Evolutionary conservation across 2,329 filamentous ascomycete genomes (phyloP).

Genomic region (Monosporascus sp.): DNA sequence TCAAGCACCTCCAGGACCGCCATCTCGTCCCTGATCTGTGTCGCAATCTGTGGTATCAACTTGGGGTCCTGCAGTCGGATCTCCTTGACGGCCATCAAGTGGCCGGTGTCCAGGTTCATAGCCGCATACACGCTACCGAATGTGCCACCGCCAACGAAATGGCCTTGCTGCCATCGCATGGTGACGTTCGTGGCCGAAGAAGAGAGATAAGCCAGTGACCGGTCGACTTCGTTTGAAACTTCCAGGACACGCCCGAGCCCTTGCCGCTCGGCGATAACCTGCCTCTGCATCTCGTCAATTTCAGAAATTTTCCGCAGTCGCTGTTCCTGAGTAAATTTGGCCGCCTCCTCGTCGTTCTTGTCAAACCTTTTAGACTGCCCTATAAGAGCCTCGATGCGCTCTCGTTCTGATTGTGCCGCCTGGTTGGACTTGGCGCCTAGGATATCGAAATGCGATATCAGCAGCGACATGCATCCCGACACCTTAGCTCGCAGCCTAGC

Average conservation of each 20-base stretch:
- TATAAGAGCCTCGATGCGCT: conserved; percentile 74
- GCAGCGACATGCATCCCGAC: conserved; percentile 90
- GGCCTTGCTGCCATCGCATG: conserved; percentile 97
- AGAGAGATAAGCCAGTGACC: conserved; percentile 87
- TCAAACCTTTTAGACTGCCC: conserved; percentile 74
- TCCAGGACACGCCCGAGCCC: conserved; percentile 87
- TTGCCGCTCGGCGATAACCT: conserved; percentile 79
- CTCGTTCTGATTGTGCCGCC: conserved; percentile 89
- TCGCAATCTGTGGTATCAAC: conserved; percentile 87
- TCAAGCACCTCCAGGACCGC: conserved; percentile 90
- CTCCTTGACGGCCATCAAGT: conserved; percentile 98
- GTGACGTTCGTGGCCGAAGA: conserved; percentile 93
- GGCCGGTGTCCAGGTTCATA: conserved; percentile 93
- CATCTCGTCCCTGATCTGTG: conserved; percentile 96
- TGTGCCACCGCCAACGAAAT: conserved; percentile 92
- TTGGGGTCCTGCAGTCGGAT: conserved; percentile 96
- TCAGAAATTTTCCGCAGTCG: conserved; percentile 67
- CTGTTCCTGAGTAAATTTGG: conserved; percentile 66
- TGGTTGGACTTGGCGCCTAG: conserved; percentile 93
- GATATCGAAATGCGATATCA: conserved; percentile 98
- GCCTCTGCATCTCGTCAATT: conserved; percentile 73
- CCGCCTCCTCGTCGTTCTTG: conserved; percentile 84
- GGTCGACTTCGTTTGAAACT: conserved; percentile 91
- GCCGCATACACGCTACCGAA: conserved; percentile 97
- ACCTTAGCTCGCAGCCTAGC: conserved; percentile 78